A percentile compares a stretch with the other conserved stretches of the same genome.
phyloP scores from a whole-genome alignment of 176 grass and related monocot genomes.

The Aegilops longissima region DNA sequence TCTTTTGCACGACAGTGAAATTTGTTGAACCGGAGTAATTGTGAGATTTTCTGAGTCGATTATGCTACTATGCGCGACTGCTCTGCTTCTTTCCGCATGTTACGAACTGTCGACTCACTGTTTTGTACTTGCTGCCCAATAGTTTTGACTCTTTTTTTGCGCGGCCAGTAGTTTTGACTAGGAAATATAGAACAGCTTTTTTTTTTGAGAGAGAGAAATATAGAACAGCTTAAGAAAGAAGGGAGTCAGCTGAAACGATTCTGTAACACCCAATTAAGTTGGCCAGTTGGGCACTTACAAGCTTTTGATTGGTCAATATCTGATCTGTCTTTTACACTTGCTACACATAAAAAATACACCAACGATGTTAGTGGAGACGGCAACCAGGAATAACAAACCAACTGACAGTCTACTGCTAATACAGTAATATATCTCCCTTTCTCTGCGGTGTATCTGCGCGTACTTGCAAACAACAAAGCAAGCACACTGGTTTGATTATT shows the following conservation, averaged over 20 bases:
- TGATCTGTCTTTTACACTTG: slow-evolving; percentile 20
- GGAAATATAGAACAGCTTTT: background rate
- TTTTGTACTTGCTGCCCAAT: background rate
- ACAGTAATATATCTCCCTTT: background rate
- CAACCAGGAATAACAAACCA: slow-evolving; percentile 36
- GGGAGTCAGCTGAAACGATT: slow-evolving; percentile 21
- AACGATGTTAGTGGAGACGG: slow-evolving; percentile 24
- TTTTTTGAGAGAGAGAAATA: background rate
- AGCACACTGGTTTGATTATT: background rate
- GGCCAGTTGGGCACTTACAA: slow-evolving; percentile 4
- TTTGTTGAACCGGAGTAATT: too few relatives aligned
- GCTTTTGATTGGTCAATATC: slow-evolving; percentile 41
- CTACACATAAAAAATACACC: background rate
- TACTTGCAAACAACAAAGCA: slow-evolving; percentile 22
- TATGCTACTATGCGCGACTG: too few relatives aligned
- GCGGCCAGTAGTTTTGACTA: background rate
- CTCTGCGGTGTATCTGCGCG: background rate
- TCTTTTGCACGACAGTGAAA: too few relatives aligned
- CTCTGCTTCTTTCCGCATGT: background rate
- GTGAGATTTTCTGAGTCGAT: too few relatives aligned
- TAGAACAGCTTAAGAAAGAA: slow-evolving; percentile 7
- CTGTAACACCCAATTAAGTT: slow-evolving; percentile 15
- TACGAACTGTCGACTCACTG: background rate
- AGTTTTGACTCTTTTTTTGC: background rate
- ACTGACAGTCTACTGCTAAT: background rate